These are phyloP conservation scores for Podospora anserina DNA, from an alignment of 495 filamentous ascomycete genomes.

Conservation along the genomic window DNA sequence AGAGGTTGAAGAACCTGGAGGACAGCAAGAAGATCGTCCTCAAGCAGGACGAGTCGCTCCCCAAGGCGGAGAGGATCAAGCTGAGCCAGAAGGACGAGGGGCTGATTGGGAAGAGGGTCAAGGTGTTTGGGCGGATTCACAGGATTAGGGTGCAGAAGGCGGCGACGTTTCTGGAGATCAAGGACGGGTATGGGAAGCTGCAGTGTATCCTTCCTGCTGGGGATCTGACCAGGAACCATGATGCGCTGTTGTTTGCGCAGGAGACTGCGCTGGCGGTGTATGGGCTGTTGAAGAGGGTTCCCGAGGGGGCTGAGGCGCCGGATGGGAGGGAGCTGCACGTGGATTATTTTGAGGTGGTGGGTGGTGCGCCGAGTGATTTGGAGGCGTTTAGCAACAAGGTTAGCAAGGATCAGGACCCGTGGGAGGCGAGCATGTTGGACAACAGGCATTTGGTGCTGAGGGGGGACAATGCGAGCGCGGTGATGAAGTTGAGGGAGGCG, in stretches of 20 bases:
- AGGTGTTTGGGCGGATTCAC: constrained; percentile 83
- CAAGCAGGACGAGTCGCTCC: constrained; percentile 74
- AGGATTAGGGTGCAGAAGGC: constrained; percentile 81
- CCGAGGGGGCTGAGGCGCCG: constrained; percentile 72
- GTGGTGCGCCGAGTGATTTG: constrained; percentile 73
- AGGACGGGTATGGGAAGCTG: constrained; percentile 85
- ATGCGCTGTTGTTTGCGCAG: constrained; percentile 80
- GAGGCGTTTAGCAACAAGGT: constrained; percentile 94
- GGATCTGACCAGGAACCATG: constrained; percentile 84
- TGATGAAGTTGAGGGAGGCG: constrained; percentile 88
- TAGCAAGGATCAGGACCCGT: constrained; percentile 62
- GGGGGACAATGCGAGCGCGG: constrained; percentile 78
- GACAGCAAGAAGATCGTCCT: constrained; percentile 87
- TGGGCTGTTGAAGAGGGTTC: constrained; percentile 86
- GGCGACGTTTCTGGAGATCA: constrained; percentile 79
- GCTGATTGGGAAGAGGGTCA: constrained; percentile 70
- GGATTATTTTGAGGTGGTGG: constrained; percentile 86
- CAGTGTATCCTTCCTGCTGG: constrained; percentile 81
- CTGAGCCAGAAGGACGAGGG: constrained; percentile 59
- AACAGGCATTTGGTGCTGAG: constrained; percentile 89
- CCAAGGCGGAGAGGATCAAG: constrained; percentile 71
- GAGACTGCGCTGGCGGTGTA: constrained; percentile 85
- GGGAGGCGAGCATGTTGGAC: constrained; percentile 80
- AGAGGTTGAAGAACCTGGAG: constrained; percentile 62
- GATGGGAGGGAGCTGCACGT: constrained; percentile 89